Conservation (phyloP, 208 protist species). For the Crithidia expoeki region DNA sequence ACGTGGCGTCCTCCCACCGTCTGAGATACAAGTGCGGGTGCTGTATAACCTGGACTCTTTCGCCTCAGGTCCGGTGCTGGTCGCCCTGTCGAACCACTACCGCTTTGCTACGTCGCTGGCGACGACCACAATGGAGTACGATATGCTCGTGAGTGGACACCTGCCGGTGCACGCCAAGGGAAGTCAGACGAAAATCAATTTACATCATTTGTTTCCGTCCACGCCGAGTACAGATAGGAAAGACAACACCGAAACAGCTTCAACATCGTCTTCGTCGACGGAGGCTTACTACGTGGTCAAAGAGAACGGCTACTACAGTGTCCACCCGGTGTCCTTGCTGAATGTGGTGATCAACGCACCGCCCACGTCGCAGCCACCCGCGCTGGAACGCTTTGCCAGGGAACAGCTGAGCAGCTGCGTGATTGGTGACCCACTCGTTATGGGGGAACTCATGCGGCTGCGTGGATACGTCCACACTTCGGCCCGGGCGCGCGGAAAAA, state of each 20-base stretch:
- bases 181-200: constrained; percentile 28
- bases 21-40: constrained; percentile 68
- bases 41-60: constrained; percentile 70
- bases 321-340: constrained; percentile 79
- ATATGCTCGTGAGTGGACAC: constrained; percentile 82
- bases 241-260: not conserved
- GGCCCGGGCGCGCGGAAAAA: too few species aligned
- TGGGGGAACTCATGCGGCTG: constrained; percentile 37
- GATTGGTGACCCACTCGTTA: constrained; percentile 71
- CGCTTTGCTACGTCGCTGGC: constrained; percentile 50
- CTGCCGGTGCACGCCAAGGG: constrained; percentile 39
- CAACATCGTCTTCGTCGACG: not conserved
- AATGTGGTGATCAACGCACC: constrained; percentile 66
- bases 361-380: constrained; percentile 54
- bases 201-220: constrained; percentile 32
- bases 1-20: constrained; percentile 25
- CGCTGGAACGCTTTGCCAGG: constrained; percentile 61
- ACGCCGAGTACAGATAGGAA: not conserved
- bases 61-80: constrained; percentile 78
- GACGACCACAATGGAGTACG: constrained; percentile 68
- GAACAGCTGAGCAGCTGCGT: constrained; percentile 63
- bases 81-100: constrained; percentile 57
- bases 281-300: constrained; percentile 51
- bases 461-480: not conserved
- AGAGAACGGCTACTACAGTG: constrained; percentile 77